Evolutionary conservation across 2,329 filamentous ascomycete genomes (phyloP).

Genomic region (Ploettnerulaceae sp.): DNA sequence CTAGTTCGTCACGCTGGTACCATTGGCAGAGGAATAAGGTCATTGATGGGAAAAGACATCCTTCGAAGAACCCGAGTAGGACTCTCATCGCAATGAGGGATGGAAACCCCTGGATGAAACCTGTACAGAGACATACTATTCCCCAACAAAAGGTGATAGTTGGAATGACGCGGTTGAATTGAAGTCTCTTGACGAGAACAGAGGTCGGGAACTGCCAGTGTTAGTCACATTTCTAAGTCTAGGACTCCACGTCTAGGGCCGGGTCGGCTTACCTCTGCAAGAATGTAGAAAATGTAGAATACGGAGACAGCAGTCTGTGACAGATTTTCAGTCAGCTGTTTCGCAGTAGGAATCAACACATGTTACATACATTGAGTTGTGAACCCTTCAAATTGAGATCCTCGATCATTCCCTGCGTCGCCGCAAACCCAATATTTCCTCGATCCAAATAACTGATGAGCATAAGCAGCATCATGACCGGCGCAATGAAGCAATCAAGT

Average conservation of each 20-base stretch:
- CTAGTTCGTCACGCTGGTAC: conserved; percentile 14
- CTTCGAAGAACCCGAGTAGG: conserved; percentile 11
- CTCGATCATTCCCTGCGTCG: conserved; percentile 11
- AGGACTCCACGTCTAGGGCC: too few relatives aligned
- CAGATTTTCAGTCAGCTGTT: neutral
- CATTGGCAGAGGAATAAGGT: conserved; percentile 11
- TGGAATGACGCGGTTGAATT: conserved; percentile 11
- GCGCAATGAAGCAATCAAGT: conserved; percentile 58
- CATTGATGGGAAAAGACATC: conserved; percentile 14
- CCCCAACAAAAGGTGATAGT: conserved; percentile 12
- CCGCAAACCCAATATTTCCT: conserved; percentile 32
- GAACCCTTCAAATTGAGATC: conserved; percentile 10
- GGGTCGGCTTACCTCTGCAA: conserved; percentile 5
- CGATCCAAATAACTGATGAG: conserved; percentile 70
- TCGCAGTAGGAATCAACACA: neutral
- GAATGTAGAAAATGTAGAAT: conserved; percentile 13
- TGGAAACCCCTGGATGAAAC: conserved; percentile 6
- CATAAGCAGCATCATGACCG: conserved; percentile 68
- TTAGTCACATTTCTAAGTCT: neutral
- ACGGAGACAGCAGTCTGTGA: conserved; percentile 9
- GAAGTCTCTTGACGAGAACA: conserved; percentile 9
- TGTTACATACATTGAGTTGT: conserved; percentile 1
- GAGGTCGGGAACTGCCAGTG: conserved; percentile 6
- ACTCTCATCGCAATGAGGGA: conserved; percentile 9
- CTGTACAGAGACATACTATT: conserved; percentile 7